Evolutionary conservation across 106 monocot genomes (phyloP).

Genomic region (Dendrobium nobile): DNA sequence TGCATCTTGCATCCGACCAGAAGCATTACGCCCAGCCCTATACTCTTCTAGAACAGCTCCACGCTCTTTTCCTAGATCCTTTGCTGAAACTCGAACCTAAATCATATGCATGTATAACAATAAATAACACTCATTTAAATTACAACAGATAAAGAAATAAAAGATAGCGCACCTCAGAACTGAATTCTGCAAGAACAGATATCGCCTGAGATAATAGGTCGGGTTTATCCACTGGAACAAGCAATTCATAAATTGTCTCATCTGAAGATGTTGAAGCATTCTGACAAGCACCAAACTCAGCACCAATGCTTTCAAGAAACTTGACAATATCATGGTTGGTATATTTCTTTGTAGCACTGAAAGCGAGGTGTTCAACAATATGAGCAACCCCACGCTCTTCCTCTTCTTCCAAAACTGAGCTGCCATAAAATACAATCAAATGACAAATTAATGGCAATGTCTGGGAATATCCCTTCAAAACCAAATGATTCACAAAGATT

Average conservation of each 20-base stretch:
- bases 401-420: conserved; percentile 98
- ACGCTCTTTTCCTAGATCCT: conserved; percentile 93
- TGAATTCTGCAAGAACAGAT: conserved; percentile 94
- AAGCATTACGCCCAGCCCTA: conserved; percentile 91
- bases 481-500: neutral
- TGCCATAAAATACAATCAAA: conserved; percentile 31
- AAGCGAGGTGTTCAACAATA: conserved; percentile 97
- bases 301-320: conserved; percentile 98
- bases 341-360: conserved; percentile 91
- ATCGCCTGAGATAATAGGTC: conserved; percentile 82
- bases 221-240: conserved; percentile 97
- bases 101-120: conserved; percentile 7
- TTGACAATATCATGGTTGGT: conserved; percentile 96
- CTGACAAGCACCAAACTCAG: conserved; percentile 99
- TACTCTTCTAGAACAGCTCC: conserved; percentile 97
- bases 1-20: conserved; percentile 96
- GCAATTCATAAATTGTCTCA: conserved; percentile 96
- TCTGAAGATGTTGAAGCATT: conserved; percentile 96
- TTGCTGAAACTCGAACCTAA: conserved; percentile 73
- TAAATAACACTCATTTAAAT: conserved; percentile 1
- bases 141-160: neutral
- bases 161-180: conserved; percentile 64
- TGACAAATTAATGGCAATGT: conserved; percentile 1
- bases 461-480: neutral
- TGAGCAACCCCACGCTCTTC: conserved; percentile 97